Conservation (phyloP, 192 early-diverging fungal genomes). For the Dissophora ornata region DNA sequence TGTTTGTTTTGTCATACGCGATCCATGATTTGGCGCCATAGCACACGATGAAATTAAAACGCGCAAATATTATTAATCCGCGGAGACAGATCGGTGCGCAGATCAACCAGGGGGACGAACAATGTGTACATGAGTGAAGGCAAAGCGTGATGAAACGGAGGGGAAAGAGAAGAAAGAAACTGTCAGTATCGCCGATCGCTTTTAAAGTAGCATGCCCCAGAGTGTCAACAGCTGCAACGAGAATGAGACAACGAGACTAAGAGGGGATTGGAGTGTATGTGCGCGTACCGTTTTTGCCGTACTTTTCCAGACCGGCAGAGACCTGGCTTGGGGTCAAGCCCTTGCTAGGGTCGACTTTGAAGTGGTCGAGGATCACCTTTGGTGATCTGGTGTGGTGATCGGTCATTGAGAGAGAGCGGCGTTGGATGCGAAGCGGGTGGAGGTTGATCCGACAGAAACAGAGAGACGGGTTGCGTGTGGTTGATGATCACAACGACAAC, state of each 20-base stretch:
- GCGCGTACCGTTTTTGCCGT: slow-evolving; percentile 86
- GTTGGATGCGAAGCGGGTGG: background rate
- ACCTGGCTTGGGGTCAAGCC: slow-evolving; percentile 80
- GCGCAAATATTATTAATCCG: too few species aligned
- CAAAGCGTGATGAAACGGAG: slow-evolving; percentile 64
- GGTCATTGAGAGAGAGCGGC: too few species aligned
- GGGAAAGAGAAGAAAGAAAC: background rate
- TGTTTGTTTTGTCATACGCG: too few species aligned
- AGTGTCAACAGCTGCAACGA: background rate
- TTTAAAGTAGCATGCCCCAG: background rate
- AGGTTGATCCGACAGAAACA: slow-evolving; percentile 5
- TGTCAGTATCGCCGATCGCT: slow-evolving; percentile 5
- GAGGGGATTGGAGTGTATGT: too few species aligned
- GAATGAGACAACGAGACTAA: background rate
- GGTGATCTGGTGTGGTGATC: slow-evolving; percentile 69
- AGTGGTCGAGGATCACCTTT: slow-evolving; percentile 73
- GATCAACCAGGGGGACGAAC: slow-evolving; percentile 51
- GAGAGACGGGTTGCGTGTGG: background rate
- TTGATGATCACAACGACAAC: background rate
- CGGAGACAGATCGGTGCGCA: slow-evolving; percentile 63
- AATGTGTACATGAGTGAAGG: slow-evolving; percentile 87
- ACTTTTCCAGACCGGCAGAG: slow-evolving; percentile 64
- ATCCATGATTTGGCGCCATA: background rate
- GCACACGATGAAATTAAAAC: too few species aligned
- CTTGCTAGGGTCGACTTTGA: slow-evolving; percentile 71